Evolutionary conservation across 192 early-diverging fungal genomes (phyloP).

Genomic region (Backusella westeae): DNA sequence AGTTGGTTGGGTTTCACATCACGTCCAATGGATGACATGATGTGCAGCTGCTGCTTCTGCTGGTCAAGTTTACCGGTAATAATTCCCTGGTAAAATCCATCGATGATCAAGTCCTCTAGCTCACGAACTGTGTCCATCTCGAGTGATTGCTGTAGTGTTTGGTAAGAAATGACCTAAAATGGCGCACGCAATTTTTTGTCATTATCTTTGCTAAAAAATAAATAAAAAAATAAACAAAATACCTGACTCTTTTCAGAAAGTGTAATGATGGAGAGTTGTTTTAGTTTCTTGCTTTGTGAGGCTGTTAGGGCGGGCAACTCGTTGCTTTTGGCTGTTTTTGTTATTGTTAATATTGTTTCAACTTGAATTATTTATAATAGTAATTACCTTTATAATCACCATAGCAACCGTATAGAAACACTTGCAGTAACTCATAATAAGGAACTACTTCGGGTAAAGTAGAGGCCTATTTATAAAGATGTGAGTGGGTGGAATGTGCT

Average conservation of each 20-base stretch:
- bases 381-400: constrained; percentile 68
- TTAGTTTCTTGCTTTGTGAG: constrained; percentile 52
- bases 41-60: constrained; percentile 65
- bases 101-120: constrained; percentile 87
- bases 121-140: constrained; percentile 78
- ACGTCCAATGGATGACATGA: constrained; percentile 81
- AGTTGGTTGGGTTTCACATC: constrained; percentile 70
- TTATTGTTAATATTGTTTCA: not conserved
- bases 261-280: constrained; percentile 79
- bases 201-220: not conserved
- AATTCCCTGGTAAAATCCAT: constrained; percentile 78
- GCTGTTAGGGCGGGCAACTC: constrained; percentile 47
- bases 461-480: constrained; percentile 36
- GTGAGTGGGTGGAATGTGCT: not conserved
- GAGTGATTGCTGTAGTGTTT: constrained; percentile 57
- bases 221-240: constrained; percentile 18
- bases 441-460: constrained; percentile 46
- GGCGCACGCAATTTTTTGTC: no score
- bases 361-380: not conserved
- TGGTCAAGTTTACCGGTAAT: constrained; percentile 84
- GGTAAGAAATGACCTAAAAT: constrained; percentile 68
- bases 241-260: constrained; percentile 63
- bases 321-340: constrained; percentile 39
- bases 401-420: constrained; percentile 86
- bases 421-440: constrained; percentile 56